Evolutionary conservation across 352 stramenopile genomes (phyloP).

Genomic region (Globisporangium paroecandrum): DNA sequence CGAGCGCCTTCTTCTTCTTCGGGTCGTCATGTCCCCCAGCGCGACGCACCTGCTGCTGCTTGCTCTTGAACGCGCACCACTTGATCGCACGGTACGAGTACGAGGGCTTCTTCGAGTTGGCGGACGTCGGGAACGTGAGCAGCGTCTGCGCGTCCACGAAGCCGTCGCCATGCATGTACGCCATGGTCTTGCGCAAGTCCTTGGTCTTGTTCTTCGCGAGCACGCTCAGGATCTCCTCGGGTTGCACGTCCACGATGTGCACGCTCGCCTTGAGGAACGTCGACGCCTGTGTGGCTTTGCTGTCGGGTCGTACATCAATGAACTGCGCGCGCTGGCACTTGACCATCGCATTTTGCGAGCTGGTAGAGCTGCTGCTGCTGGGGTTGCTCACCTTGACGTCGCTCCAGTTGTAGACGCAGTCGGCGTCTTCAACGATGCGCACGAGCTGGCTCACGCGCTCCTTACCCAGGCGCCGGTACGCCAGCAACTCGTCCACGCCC

Average conservation of each 20-base stretch:
- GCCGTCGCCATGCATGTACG: conserved; percentile 44
- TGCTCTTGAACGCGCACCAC: conserved; percentile 42
- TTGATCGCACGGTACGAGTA: conserved; percentile 67
- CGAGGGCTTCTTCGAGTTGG: conserved; percentile 35
- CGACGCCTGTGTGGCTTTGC: conserved; percentile 34
- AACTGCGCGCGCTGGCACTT: conserved; percentile 52
- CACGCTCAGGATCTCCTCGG: conserved; percentile 59
- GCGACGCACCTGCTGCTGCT: background rate
- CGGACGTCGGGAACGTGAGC: conserved; percentile 59
- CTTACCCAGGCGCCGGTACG: conserved; percentile 76
- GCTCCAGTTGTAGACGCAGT: conserved; percentile 70
- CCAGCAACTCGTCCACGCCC: conserved; percentile 58
- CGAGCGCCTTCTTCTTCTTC: conserved; percentile 24
- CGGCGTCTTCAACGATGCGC: conserved; percentile 75
- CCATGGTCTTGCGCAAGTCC: conserved; percentile 48
- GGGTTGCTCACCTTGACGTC: conserved; percentile 23
- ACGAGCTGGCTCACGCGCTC: conserved; percentile 70
- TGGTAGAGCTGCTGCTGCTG: background rate
- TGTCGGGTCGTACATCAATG: conserved; percentile 49
- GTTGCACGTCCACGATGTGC: conserved; percentile 53
- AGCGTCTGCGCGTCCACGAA: conserved; percentile 31
- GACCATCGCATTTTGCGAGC: conserved; percentile 15
- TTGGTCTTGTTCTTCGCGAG: conserved; percentile 54
- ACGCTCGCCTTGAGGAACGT: conserved; percentile 63
- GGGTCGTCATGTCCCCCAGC: background rate